These are phyloP conservation scores for Gossypium arboreum DNA, from an alignment of 345 rosid species.

Conservation along the genomic window DNA sequence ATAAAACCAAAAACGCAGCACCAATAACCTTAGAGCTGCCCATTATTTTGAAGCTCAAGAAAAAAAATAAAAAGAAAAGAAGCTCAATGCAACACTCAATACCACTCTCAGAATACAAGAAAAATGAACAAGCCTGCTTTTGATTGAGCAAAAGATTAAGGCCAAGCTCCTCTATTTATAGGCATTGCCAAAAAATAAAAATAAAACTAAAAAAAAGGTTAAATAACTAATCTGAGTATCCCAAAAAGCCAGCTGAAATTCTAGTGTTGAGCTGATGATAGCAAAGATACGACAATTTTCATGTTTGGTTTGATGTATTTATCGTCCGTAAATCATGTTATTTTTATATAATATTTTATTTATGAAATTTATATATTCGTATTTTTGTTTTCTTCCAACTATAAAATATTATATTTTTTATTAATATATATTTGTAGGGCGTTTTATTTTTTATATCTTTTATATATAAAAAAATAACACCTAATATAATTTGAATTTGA, in stretches of 20 bases:
- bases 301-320: too few species aligned
- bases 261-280: not conserved
- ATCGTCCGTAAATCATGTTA: too few species aligned
- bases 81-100: not conserved
- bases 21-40: slow-evolving; percentile 28
- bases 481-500: too few species aligned
- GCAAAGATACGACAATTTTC: not conserved
- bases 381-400: too few species aligned
- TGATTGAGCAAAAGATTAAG: not conserved
- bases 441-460: too few species aligned
- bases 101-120: not conserved
- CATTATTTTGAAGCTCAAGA: slow-evolving; percentile 23
- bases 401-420: too few species aligned
- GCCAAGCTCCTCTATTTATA: not conserved
- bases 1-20: slow-evolving; percentile 38
- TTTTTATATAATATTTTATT: too few species aligned
- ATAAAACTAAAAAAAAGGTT: too few species aligned
- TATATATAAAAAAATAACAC: too few species aligned
- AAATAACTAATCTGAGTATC: not conserved
- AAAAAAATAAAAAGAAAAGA: not conserved
- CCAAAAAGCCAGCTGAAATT: not conserved
- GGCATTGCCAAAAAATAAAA: not conserved
- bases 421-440: too few species aligned
- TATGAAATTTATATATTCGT: too few species aligned
- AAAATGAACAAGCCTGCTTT: not conserved